Conservation (phyloP, 208 protist species). For the Acanthamoeba sp. region DNA sequence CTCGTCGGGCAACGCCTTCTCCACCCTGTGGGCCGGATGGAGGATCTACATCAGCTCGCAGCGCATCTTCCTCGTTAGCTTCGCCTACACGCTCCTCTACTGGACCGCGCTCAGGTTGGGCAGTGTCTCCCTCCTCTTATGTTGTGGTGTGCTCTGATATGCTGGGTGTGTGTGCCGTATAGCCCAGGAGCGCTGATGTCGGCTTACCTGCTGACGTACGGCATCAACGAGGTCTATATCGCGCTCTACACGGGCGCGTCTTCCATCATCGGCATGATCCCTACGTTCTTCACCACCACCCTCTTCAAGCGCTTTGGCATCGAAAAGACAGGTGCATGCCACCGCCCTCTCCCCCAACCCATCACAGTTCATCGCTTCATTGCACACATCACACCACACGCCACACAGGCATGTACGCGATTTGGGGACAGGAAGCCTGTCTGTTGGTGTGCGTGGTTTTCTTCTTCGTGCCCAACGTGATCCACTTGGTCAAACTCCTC, state of each 20-base stretch:
- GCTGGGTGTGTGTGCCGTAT: not conserved
- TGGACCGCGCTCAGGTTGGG: conserved; percentile 50
- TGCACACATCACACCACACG: not conserved
- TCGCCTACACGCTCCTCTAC: conserved; percentile 63
- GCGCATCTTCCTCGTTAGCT: conserved; percentile 53
- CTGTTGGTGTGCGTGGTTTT: conserved; percentile 15
- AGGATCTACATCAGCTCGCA: not conserved
- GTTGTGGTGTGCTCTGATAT: not conserved
- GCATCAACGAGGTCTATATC: conserved; percentile 56
- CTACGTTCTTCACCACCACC: conserved; percentile 52
- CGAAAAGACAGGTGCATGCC: not conserved
- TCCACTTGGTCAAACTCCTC: not conserved
- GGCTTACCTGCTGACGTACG: conserved; percentile 42
- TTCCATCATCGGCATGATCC: conserved; percentile 6
- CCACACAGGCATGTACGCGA: conserved; percentile 12
- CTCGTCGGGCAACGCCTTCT: conserved; percentile 18
- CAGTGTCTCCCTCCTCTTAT: not conserved
- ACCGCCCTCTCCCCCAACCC: not conserved
- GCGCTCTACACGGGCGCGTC: conserved; percentile 43
- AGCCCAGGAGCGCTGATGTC: conserved; percentile 54
- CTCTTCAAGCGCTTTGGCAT: conserved; percentile 43
- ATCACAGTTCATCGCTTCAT: not conserved
- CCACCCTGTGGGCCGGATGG: conserved; percentile 21
- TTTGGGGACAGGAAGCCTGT: conserved; percentile 36
- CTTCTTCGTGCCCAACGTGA: conserved; percentile 53